Conservation (phyloP, 371 early-diverging fungal species). For the Rhizopus sp. region DNA sequence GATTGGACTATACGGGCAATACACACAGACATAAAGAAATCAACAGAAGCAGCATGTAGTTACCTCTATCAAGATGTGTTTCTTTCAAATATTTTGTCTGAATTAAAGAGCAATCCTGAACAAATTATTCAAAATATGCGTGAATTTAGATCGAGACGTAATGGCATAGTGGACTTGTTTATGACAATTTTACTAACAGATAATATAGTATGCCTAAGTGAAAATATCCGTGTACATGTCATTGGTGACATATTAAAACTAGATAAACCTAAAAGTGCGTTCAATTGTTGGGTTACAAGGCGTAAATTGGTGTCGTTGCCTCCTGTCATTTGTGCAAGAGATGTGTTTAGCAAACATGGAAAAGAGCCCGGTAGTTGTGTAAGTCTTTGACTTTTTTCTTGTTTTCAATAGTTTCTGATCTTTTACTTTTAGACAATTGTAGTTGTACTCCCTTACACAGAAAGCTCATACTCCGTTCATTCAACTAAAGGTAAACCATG, state of each 20-base stretch:
- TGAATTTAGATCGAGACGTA: conserved; percentile 50
- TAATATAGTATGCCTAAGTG: conserved; percentile 39
- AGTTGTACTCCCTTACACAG: conserved; percentile 53
- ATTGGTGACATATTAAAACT: conserved; percentile 54
- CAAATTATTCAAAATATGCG: conserved; percentile 40
- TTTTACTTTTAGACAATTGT: conserved; percentile 31
- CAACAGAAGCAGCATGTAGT: conserved; percentile 43
- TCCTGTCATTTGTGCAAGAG: conserved; percentile 34
- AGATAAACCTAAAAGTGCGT: conserved; percentile 43
- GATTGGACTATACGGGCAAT: conserved; percentile 40
- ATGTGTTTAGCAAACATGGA: conserved; percentile 48
- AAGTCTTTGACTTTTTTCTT: neutral
- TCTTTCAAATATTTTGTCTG: conserved; percentile 41
- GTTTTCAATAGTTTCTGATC: no score
- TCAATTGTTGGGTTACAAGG: conserved; percentile 22
- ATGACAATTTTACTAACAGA: neutral
- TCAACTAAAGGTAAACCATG: conserved; percentile 14
- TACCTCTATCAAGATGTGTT: conserved; percentile 49
- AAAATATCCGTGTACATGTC: conserved; percentile 56
- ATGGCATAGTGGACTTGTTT: neutral
- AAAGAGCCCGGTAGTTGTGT: conserved; percentile 43
- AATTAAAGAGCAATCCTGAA: conserved; percentile 37
- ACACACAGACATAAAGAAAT: conserved; percentile 39
- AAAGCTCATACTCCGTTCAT: conserved; percentile 55
- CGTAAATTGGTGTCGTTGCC: neutral